Evolutionary conservation across 108 stramenopile species (phyloP), one percentile per base, ranked within the genome.

Genomic region (Poteriospumella lacustris): DNA sequence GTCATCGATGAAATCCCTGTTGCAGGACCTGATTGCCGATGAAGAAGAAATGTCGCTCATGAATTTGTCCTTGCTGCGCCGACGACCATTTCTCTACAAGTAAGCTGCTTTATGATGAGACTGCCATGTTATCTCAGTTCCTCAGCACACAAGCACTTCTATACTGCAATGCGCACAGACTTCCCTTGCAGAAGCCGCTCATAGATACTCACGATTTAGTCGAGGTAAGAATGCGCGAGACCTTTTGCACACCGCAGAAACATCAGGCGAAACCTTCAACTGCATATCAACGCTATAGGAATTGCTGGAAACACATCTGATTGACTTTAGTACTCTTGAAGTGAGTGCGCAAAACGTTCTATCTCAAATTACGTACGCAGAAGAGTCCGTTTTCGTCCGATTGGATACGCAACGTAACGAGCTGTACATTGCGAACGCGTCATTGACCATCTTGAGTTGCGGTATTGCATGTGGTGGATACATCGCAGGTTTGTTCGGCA

Each of bases 31-130:
- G 70, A 73, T 38, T 3, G 70, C 26, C 9, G 70, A 73, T 38
- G 70, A 73, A 3, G 70, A 73, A 38, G 70, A 73, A 34, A 73
- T 73, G 70, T 3, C 70, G 5, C 31, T 73, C 12, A 73, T 73
- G 70, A 73, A 73, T 42, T 24, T 73, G 3, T 42, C 12, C 26
- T 19, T 73, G 9, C 33, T 73, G 44, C 26, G 24, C 9, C 15
- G 29, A 5, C 26, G 31, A 38, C 70, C 70, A 3, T 44, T 33
- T 56, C 41, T 73, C 15, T 73, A 73, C 47, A 68, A 40, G 64
- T 68, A 40, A 40, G 64, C n/a, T n/a, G n/a, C n/a, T n/a, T n/a
- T n/a, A n/a, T n/a, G n/a, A n/a, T n/a, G n/a, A n/a, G n/a, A n/a
- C n/a, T n/a, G n/a, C n/a, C n/a, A n/a, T n/a, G n/a, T n/a, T n/a